Evolutionary conservation across 805 yeast species (phyloP).

Genomic region (Saitoella complicata): DNA sequence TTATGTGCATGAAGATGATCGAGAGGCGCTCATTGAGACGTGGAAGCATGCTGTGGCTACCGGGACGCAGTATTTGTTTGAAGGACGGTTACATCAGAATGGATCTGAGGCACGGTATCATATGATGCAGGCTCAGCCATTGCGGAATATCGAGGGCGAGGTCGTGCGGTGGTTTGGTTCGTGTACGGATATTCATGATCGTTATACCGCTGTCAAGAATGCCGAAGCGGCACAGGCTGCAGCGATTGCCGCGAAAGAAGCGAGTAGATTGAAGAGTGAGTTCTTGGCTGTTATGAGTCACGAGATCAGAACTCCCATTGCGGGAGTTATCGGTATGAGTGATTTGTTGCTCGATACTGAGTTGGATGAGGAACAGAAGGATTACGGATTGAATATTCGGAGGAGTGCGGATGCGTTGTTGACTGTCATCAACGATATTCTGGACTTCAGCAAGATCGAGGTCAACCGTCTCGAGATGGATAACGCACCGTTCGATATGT

Average conservation of each 20-base stretch:
- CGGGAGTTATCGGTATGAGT: constrained; percentile 6
- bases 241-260: constrained; percentile 2
- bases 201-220: too few relatives aligned
- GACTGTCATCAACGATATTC: constrained; percentile 5
- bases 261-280: constrained; percentile 4
- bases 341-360: constrained; percentile 3
- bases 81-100: too few relatives aligned
- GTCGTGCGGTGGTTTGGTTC: too few relatives aligned
- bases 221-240: too few relatives aligned
- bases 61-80: too few relatives aligned
- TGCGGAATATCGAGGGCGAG: too few relatives aligned
- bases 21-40: too few relatives aligned
- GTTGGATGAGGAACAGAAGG: constrained; percentile 3
- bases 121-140: too few relatives aligned
- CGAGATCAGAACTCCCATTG: constrained; percentile 7
- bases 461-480: constrained; percentile 3
- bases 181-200: too few relatives aligned
- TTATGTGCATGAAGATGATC: too few relatives aligned
- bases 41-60: too few relatives aligned
- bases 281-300: constrained; percentile 8
- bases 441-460: constrained; percentile 6
- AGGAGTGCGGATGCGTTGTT: constrained; percentile 3
- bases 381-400: constrained; percentile 2
- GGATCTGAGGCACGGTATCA: too few relatives aligned
- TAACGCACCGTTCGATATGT: constrained; percentile 3